These are phyloP conservation scores for Astraeus odoratus DNA, from an alignment of 768 basidiomycete genomes.

Conservation along the genomic window DNA sequence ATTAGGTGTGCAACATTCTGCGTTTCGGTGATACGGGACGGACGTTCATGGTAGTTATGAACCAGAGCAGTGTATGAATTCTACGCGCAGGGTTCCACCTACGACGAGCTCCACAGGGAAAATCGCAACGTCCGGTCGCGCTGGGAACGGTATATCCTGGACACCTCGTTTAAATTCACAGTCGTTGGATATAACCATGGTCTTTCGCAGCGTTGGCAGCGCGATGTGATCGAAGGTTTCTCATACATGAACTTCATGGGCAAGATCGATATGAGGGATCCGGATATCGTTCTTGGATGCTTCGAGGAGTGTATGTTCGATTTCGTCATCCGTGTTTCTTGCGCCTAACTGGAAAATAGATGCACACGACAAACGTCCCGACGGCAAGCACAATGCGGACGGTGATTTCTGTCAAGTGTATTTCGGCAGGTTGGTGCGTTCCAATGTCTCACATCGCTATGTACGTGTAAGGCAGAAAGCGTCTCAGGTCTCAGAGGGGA, in stretches of 20 bases:
- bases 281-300: slow-evolving; percentile 64
- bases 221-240: slow-evolving; percentile 69
- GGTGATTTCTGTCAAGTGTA: slow-evolving; percentile 66
- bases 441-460: background rate
- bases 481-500: slow-evolving; percentile 51
- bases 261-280: slow-evolving; percentile 72
- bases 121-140: slow-evolving; percentile 37
- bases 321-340: background rate
- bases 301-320: slow-evolving; percentile 79
- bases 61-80: slow-evolving; percentile 71
- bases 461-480: background rate
- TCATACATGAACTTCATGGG: slow-evolving; percentile 79
- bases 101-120: slow-evolving; percentile 59
- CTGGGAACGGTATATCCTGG: slow-evolving; percentile 54
- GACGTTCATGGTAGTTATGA: background rate
- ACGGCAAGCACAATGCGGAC: slow-evolving; percentile 50
- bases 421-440: slow-evolving; percentile 82
- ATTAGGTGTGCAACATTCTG: slow-evolving; percentile 54
- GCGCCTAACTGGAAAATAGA: slow-evolving; percentile 29
- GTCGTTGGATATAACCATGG: slow-evolving; percentile 71
- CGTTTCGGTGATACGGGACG: background rate
- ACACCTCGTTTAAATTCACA: slow-evolving; percentile 77
- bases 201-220: slow-evolving; percentile 61
- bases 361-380: slow-evolving; percentile 40
- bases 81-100: slow-evolving; percentile 63